phyloP scores from a whole-genome alignment of 176 grass and related monocot species.

The Oryza australiensis region DNA sequence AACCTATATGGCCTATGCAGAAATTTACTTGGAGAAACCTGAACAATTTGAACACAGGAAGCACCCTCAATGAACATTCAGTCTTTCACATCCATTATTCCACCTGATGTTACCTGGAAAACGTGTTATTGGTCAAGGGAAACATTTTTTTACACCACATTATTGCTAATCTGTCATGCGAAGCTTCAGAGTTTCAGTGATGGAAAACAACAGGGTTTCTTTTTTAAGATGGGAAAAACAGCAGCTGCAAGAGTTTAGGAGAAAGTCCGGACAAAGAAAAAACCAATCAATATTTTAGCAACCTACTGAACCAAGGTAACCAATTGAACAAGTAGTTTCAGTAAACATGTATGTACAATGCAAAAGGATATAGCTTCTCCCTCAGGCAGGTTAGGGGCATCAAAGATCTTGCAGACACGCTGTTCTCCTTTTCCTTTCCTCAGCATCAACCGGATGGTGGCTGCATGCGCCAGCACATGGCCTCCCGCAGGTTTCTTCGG shows the following conservation, averaged over 20 bases:
- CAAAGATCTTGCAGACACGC: conserved; percentile 87
- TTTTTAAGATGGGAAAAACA: background rate
- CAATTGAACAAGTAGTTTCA: background rate
- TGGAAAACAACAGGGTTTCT: background rate
- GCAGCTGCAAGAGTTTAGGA: conserved; percentile 7
- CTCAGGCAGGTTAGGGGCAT: conserved; percentile 88
- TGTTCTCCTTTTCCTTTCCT: conserved; percentile 97
- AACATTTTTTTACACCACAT: conserved; percentile 15
- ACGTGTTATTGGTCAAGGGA: conserved; percentile 67
- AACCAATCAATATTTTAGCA: background rate
- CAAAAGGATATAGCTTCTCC: conserved; percentile 90
- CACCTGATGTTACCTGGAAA: conserved; percentile 90
- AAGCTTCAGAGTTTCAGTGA: background rate
- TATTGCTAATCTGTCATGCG: background rate
- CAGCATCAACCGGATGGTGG: conserved; percentile 77
- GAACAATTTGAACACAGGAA: conserved; percentile 30
- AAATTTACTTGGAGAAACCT: conserved; percentile 9
- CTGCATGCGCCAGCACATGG: conserved; percentile 72
- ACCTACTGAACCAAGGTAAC: background rate
- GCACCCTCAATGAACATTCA: conserved; percentile 36
- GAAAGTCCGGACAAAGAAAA: background rate
- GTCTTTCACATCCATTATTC: conserved; percentile 81
- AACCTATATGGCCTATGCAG: background rate
- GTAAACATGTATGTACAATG: background rate
- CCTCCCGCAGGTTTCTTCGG: conserved; percentile 88